Conservation (phyloP, 352 stramenopile genomes). For the Phytopythium sindhum region DNA sequence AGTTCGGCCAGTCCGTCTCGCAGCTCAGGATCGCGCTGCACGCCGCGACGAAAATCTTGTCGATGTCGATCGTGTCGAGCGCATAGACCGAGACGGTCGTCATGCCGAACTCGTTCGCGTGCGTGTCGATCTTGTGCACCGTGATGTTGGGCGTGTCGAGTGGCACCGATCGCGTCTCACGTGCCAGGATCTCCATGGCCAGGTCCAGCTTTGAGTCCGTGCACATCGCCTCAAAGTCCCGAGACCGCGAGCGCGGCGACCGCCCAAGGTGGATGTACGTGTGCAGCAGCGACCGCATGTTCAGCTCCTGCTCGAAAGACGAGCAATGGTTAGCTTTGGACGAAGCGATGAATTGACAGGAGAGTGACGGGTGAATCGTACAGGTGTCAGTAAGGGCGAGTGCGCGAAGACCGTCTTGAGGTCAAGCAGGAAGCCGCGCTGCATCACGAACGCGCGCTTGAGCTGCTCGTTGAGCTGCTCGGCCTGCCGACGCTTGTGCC, state of each 20-base stretch:
- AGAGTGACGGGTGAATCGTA: not conserved
- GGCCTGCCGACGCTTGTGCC: constrained; percentile 36
- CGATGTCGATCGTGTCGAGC: constrained; percentile 24
- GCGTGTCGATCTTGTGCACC: constrained; percentile 16
- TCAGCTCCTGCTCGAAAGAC: not conserved
- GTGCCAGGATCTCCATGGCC: constrained; percentile 20
- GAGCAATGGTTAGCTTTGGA: no score
- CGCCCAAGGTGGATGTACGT: constrained; percentile 42
- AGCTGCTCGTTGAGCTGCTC: constrained; percentile 35
- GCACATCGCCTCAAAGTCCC: constrained; percentile 18
- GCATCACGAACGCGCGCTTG: constrained; percentile 30
- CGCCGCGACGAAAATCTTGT: constrained; percentile 21
- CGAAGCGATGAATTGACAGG: no score
- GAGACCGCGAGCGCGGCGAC: constrained; percentile 20
- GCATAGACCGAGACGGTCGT: constrained; percentile 35
- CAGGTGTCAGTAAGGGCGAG: not conserved
- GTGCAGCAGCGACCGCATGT: constrained; percentile 23
- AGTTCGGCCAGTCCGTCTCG: constrained; percentile 23
- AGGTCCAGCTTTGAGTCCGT: constrained; percentile 28
- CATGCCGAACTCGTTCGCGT: constrained; percentile 23
- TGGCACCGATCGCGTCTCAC: constrained; percentile 23
- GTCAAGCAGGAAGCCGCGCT: constrained; percentile 5
- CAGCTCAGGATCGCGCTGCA: constrained; percentile 22
- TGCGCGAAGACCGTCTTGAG: constrained; percentile 3
- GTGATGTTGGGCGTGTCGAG: constrained; percentile 27